These are phyloP conservation scores for Paecilomyces dactylethromorphus DNA, from an alignment of 2,329 filamentous ascomycete genomes.

Conservation along the genomic window DNA sequence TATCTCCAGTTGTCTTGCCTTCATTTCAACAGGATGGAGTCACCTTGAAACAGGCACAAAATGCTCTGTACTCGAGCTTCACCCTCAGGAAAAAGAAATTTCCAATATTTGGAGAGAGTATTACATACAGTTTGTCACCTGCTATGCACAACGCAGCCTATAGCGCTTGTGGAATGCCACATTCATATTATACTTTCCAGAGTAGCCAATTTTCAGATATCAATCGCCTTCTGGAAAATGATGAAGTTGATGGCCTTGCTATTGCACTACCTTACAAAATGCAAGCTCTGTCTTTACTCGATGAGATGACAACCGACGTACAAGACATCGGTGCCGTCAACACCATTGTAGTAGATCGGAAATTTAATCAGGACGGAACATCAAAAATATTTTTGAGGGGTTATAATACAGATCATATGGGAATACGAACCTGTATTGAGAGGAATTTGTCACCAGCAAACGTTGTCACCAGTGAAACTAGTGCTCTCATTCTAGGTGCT, in stretches of 20 bases:
- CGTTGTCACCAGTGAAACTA: conserved; percentile 50
- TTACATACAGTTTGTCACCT: conserved; percentile 17
- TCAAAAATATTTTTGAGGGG: conserved; percentile 10
- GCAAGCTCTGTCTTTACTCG: conserved; percentile 12
- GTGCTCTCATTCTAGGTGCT: conserved; percentile 57
- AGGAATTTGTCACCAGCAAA: conserved; percentile 50
- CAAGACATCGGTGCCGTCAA: conserved; percentile 21
- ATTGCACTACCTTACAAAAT: conserved; percentile 21
- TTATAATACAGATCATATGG: conserved; percentile 24
- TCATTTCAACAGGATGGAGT: neutral
- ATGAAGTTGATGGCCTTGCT: conserved; percentile 10
- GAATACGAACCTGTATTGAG: conserved; percentile 18
- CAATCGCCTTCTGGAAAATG: conserved; percentile 6
- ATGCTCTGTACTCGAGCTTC: conserved; percentile 3
- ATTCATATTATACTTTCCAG: conserved; percentile 10
- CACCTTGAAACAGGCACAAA: neutral
- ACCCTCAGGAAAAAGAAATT: conserved; percentile 10
- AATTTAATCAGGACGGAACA: conserved; percentile 2
- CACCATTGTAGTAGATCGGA: conserved; percentile 14
- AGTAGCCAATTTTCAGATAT: conserved; percentile 6
- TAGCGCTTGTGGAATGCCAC: conserved; percentile 15
- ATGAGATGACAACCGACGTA: conserved; percentile 15
- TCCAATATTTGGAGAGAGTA: conserved; percentile 16
- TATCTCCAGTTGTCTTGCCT: conserved; percentile 13
- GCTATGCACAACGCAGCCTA: conserved; percentile 20